A percentile compares a stretch with the other conserved stretches of the same genome.
These are phyloP conservation scores for Trichoderma atroviride DNA, from an alignment of 2,329 filamentous ascomycete species.

Conservation along the genomic window DNA sequence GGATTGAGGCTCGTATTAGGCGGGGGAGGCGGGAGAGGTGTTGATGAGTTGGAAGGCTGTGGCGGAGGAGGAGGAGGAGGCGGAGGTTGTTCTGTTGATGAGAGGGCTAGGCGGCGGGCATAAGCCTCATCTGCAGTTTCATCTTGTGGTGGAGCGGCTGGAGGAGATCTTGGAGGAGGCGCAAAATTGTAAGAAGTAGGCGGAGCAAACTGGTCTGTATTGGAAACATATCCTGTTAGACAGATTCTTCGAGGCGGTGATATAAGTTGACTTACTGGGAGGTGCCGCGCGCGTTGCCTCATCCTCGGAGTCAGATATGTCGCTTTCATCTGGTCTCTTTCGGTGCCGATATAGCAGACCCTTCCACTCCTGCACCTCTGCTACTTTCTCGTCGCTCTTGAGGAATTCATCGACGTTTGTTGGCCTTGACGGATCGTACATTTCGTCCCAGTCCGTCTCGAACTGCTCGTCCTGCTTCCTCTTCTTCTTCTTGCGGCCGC, in stretches of 20 bases:
- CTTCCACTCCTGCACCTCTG: conserved; percentile 84
- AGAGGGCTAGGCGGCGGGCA: conserved; percentile 62
- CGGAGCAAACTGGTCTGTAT: conserved; percentile 61
- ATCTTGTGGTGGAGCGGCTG: conserved; percentile 55
- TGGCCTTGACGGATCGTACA: conserved; percentile 82
- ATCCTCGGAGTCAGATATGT: conserved; percentile 46
- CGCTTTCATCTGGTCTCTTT: conserved; percentile 47
- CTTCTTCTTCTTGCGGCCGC: conserved; percentile 78
- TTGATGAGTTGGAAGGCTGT: conserved; percentile 39
- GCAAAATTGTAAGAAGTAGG: conserved; percentile 60
- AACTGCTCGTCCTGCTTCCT: conserved; percentile 60
- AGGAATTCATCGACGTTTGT: conserved; percentile 85
- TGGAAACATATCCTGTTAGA: background rate
- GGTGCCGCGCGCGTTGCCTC: conserved; percentile 35
- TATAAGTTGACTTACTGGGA: conserved; percentile 39
- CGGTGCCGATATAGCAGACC: conserved; percentile 74
- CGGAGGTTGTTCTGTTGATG: conserved; percentile 45
- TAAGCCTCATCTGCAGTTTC: conserved; percentile 71
- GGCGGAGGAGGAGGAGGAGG: conserved; percentile 39
- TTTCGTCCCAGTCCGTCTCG: conserved; percentile 84
- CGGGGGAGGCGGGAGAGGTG: conserved; percentile 40
- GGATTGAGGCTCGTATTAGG: no score
- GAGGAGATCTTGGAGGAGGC: conserved; percentile 56
- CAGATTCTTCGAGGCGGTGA: background rate
- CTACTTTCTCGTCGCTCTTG: conserved; percentile 78